Evolutionary conservation across 2,329 filamentous ascomycete species (phyloP).

Genomic region (Fonsecaea pedrosoi): DNA sequence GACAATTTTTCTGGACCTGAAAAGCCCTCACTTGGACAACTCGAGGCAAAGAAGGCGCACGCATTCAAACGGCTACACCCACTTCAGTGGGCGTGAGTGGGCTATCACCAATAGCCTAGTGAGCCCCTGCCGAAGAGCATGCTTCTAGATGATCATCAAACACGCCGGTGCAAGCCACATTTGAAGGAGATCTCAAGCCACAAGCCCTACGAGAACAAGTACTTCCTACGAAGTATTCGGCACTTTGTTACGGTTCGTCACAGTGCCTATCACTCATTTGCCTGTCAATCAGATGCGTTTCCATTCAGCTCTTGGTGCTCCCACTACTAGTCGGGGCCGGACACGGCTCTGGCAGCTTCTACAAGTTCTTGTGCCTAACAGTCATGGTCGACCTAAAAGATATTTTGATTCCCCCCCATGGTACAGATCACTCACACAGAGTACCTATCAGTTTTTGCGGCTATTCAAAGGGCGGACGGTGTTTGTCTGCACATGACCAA

Average conservation of each 20-base stretch:
- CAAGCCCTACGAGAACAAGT: slow-evolving; percentile 8
- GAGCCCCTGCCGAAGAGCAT: slow-evolving; percentile 11
- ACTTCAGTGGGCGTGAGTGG: neutral
- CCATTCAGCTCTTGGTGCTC: neutral
- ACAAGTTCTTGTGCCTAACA: neutral
- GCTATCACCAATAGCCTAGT: neutral
- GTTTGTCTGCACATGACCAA: neutral
- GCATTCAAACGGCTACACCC: neutral
- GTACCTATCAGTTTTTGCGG: neutral
- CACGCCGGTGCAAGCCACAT: slow-evolving; percentile 20
- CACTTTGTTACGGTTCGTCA: neutral
- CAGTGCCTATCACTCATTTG: neutral
- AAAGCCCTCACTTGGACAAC: neutral
- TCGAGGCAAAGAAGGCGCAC: neutral
- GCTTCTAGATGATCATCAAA: slow-evolving; percentile 26
- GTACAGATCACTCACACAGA: neutral
- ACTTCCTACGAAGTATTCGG: neutral
- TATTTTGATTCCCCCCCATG: neutral
- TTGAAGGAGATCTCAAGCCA: slow-evolving; percentile 16
- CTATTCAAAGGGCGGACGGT: neutral
- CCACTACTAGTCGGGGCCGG: neutral
- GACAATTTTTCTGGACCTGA: neutral
- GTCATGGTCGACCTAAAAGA: neutral
- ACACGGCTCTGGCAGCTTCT: neutral
- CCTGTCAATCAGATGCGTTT: neutral